Conservation (phyloP, 1,284 basidiomycete genomes). For the Mycosarcoma maydis region DNA sequence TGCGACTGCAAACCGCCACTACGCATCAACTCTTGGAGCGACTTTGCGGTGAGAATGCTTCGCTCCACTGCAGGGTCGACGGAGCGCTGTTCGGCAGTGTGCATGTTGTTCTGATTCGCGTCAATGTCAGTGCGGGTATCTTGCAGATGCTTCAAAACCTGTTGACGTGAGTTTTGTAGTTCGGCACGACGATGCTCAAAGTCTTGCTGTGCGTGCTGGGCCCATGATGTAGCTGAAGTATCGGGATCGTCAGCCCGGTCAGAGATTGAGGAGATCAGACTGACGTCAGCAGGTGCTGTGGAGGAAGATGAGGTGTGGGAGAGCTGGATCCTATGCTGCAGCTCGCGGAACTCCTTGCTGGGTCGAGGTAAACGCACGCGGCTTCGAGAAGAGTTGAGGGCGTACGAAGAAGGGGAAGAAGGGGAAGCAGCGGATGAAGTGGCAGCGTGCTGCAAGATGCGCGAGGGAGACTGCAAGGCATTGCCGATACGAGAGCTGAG, state of each 20-base stretch:
- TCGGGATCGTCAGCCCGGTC: background rate
- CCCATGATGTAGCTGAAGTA: constrained; percentile 34
- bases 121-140: background rate
- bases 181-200: constrained; percentile 37
- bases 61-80: constrained; percentile 37
- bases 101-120: background rate
- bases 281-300: constrained; percentile 7
- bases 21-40: constrained; percentile 38
- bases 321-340: constrained; percentile 26
- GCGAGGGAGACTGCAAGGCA: constrained; percentile 20
- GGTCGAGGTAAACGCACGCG: constrained; percentile 36
- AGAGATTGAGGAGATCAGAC: background rate
- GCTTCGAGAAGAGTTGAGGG: constrained; percentile 6
- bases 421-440: background rate
- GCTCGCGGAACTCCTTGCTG: constrained; percentile 38
- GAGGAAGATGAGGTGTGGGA: background rate
- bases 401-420: constrained; percentile 10
- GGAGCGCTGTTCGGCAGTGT: background rate
- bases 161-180: constrained; percentile 19
- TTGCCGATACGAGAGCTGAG: constrained; percentile 41
- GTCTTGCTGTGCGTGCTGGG: constrained; percentile 34
- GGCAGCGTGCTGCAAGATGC: background rate
- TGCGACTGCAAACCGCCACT: constrained; percentile 31
- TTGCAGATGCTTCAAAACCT: constrained; percentile 12
- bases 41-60: constrained; percentile 37